Conservation (phyloP, 2,329 filamentous ascomycete species). For the Aspergillus sp. region DNA sequence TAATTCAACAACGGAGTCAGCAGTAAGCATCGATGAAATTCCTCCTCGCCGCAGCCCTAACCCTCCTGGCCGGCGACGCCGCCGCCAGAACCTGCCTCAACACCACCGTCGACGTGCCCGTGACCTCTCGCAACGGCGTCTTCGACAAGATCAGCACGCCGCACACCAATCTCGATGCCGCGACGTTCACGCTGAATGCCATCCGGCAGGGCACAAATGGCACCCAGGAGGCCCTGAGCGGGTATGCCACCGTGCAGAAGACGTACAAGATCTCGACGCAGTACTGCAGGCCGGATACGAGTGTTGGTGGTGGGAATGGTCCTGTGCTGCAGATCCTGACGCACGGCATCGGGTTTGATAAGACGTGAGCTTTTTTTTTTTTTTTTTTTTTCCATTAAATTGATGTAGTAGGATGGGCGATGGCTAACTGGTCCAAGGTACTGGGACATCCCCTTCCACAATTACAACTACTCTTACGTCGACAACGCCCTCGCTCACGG, state of each 20-base stretch:
- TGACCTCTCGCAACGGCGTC: constrained; percentile 3
- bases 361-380: constrained; percentile 8
- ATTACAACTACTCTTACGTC: constrained; percentile 31
- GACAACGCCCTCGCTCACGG: constrained; percentile 27
- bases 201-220: constrained; percentile 9
- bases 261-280: constrained; percentile 4
- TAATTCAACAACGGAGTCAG: too few relatives aligned
- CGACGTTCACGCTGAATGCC: constrained; percentile 6
- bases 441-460: constrained; percentile 25
- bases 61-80: neutral
- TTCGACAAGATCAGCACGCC: constrained; percentile 9
- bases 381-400: neutral
- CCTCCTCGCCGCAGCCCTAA: neutral
- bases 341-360: constrained; percentile 31
- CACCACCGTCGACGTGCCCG: constrained; percentile 1
- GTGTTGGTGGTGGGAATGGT: neutral
- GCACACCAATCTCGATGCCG: constrained; percentile 10
- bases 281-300: neutral
- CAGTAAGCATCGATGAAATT: neutral
- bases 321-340: constrained; percentile 30
- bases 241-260: constrained; percentile 10
- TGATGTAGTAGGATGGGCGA: neutral
- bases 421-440: constrained; percentile 16
- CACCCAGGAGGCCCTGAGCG: constrained; percentile 9
- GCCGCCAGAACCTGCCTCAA: constrained; percentile 1